Evolutionary conservation across 2,329 filamentous ascomycete genomes (phyloP).

Genomic region (Arthrobotrys megalospora): DNA sequence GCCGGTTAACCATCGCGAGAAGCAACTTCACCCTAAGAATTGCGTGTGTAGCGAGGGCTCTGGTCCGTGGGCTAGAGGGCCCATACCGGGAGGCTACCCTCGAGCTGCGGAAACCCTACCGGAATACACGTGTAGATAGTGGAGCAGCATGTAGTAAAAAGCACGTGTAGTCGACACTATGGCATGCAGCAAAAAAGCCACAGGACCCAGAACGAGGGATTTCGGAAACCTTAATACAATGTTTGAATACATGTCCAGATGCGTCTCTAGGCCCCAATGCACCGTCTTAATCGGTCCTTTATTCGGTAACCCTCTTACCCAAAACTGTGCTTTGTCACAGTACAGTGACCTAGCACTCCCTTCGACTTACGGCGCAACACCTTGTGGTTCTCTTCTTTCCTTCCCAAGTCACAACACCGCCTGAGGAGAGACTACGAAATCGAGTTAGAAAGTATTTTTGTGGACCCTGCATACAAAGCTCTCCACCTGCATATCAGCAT

Average conservation of each 20-base stretch:
- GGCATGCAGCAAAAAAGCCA: constrained; percentile 27
- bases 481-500: constrained; percentile 4
- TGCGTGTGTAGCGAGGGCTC: constrained; percentile 15
- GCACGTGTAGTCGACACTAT: constrained; percentile 11
- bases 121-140: constrained; percentile 5
- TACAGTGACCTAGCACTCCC: constrained; percentile 2
- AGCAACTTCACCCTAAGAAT: not conserved
- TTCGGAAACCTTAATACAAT: constrained; percentile 24
- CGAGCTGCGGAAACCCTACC: not conserved
- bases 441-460: constrained; percentile 25
- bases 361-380: constrained; percentile 16
- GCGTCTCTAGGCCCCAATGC: constrained; percentile 5
- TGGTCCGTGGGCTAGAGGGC: constrained; percentile 20
- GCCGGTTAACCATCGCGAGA: constrained; percentile 11
- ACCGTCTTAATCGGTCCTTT: constrained; percentile 26
- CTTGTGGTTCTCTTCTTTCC: constrained; percentile 22
- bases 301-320: constrained; percentile 7
- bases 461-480: constrained; percentile 13
- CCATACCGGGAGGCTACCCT: constrained; percentile 13
- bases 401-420: constrained; percentile 34
- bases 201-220: constrained; percentile 16
- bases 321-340: not conserved
- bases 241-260: constrained; percentile 1
- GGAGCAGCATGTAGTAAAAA: constrained; percentile 13
- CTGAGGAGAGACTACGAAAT: not conserved